Percentiles rank a stretch among this genome's conserved stretches.
These are phyloP conservation scores for Chenopodium formosanum DNA, from an alignment of 148 eudicot species.

Conservation along the genomic window DNA sequence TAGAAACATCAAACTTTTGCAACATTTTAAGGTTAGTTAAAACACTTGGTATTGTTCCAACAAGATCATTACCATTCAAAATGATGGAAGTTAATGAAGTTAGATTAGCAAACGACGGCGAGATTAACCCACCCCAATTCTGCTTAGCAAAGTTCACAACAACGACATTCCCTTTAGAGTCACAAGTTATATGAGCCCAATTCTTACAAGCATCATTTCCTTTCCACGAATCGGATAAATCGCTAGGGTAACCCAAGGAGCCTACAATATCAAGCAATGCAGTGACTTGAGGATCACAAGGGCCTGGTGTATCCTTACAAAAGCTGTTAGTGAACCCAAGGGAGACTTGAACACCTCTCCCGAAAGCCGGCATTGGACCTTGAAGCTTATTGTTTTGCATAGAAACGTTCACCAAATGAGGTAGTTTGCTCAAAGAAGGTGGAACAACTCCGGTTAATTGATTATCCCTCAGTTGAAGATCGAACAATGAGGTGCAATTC, in stretches of 20 bases:
- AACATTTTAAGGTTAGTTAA: conserved; percentile 26
- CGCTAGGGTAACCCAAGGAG: conserved; percentile 32
- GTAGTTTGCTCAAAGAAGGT: conserved; percentile 27
- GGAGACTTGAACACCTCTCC: conserved; percentile 20
- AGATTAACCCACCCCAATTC: conserved; percentile 37
- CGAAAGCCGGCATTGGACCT: conserved; percentile 38
- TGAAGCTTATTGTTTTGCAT: conserved; percentile 40
- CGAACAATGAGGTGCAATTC: conserved; percentile 30
- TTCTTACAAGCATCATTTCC: conserved; percentile 39
- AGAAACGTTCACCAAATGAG: conserved; percentile 31
- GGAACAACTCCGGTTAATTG: conserved; percentile 39
- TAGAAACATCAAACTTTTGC: conserved; percentile 35
- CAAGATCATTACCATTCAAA: conserved; percentile 33
- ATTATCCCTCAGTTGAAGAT: conserved; percentile 45
- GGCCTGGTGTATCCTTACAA: conserved; percentile 30
- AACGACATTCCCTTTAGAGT: conserved; percentile 21
- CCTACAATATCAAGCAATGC: conserved; percentile 29
- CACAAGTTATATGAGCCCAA: conserved; percentile 45
- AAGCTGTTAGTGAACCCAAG: conserved; percentile 30
- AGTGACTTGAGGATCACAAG: conserved; percentile 40
- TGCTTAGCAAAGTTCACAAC: conserved; percentile 35
- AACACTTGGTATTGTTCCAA: conserved; percentile 31
- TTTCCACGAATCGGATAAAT: conserved; percentile 34
- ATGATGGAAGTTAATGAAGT: conserved; percentile 35
- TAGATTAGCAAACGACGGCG: conserved; percentile 41